Evolutionary conservation across 805 yeast genomes (phyloP).

Genomic region (Saccharomycopsis schoenii): DNA sequence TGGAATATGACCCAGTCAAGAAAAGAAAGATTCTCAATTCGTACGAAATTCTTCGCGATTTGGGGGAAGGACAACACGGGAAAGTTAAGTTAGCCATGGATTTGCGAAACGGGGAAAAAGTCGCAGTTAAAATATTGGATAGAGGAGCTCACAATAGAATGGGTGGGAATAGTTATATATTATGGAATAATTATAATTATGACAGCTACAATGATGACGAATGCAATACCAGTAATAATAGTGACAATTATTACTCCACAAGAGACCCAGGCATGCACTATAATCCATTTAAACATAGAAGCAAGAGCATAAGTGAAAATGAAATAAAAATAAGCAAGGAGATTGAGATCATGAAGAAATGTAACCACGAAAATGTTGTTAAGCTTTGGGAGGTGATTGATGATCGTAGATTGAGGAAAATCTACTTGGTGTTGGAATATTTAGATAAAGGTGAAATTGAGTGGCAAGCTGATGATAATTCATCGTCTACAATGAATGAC

Average conservation of each 20-base stretch:
- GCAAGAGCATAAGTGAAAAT: conserved; percentile 36
- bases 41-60: conserved; percentile 77
- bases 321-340: conserved; percentile 66
- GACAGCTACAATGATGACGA: neutral
- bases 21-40: conserved; percentile 77
- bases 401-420: conserved; percentile 72
- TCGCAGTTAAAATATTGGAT: conserved; percentile 92
- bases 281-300: neutral
- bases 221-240: neutral
- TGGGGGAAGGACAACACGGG: conserved; percentile 98
- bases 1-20: conserved; percentile 84
- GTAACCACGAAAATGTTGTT: conserved; percentile 90
- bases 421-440: conserved; percentile 83
- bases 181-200: conserved; percentile 29
- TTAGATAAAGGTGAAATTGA: conserved; percentile 83
- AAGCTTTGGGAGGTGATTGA: conserved; percentile 79
- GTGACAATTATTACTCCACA: neutral
- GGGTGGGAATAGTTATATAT: neutral
- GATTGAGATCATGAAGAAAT: conserved; percentile 86
- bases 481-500: conserved; percentile 15
- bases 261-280: neutral
- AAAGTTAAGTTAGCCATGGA: conserved; percentile 88
- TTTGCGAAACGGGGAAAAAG: conserved; percentile 47
- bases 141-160: conserved; percentile 41
- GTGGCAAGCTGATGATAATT: conserved; percentile 47